These are phyloP conservation scores for Stellera chamaejasme DNA, from an alignment of 345 rosid genomes.

Conservation along the genomic window DNA sequence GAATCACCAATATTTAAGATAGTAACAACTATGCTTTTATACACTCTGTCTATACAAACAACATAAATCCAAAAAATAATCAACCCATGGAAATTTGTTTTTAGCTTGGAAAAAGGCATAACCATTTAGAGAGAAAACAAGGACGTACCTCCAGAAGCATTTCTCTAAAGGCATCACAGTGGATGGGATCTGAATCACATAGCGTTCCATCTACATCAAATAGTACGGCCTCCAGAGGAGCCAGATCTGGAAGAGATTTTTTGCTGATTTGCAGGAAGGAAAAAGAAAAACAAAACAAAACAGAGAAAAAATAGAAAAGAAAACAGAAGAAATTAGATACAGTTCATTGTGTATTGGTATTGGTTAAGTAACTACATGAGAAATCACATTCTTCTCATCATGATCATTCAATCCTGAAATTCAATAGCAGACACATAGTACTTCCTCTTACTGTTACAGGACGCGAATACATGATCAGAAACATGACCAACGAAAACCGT, in stretches of 20 bases:
- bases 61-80: neutral
- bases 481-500: too few relatives aligned
- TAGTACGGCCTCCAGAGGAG: constrained; percentile 69
- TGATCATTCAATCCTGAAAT: too few relatives aligned
- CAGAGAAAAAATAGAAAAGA: too few relatives aligned
- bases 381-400: too few relatives aligned
- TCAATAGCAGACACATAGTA: too few relatives aligned
- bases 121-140: neutral
- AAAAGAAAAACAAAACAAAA: too few relatives aligned
- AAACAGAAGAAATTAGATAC: too few relatives aligned
- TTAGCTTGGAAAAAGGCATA: too few relatives aligned
- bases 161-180: constrained; percentile 45
- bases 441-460: too few relatives aligned
- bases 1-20: neutral
- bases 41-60: neutral
- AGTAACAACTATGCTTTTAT: neutral
- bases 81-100: neutral
- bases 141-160: constrained; percentile 67
- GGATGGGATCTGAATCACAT: constrained; percentile 95
- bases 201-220: constrained; percentile 97
- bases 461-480: too few relatives aligned
- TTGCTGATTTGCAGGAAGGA: constrained; percentile 32
- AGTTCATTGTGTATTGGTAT: too few relatives aligned
- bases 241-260: constrained; percentile 41
- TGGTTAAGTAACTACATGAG: too few relatives aligned